A percentile compares a stretch with the other conserved stretches of the same genome.
Conservation (phyloP, 2,329 filamentous ascomycete genomes). For the Hypocreales sp. region DNA sequence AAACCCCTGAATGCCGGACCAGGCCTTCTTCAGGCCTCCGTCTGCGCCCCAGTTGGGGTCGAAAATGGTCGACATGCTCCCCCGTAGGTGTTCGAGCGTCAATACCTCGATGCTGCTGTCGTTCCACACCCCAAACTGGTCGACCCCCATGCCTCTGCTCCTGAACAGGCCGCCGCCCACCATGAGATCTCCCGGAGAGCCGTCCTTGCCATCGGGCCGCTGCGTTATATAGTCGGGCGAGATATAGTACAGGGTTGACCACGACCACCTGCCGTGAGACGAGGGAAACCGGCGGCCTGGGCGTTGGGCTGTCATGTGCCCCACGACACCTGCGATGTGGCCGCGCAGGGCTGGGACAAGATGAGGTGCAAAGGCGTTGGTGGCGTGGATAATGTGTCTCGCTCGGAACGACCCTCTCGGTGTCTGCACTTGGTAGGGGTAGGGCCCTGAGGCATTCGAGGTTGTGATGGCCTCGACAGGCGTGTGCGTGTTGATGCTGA, state of each 20-base stretch:
- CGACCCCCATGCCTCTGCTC: slow-evolving; percentile 23
- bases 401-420: slow-evolving; percentile 23
- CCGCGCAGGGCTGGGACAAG: slow-evolving; percentile 32
- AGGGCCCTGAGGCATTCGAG: slow-evolving; percentile 2
- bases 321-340: slow-evolving; percentile 26
- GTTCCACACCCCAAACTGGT: slow-evolving; percentile 29
- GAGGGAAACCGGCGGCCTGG: slow-evolving; percentile 19
- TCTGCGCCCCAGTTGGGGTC: slow-evolving; percentile 18
- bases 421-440: slow-evolving; percentile 29
- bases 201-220: slow-evolving; percentile 15
- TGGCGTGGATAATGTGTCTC: slow-evolving; percentile 39
- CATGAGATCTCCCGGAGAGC: slow-evolving; percentile 29
- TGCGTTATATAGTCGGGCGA: slow-evolving; percentile 39
- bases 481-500: slow-evolving; percentile 24
- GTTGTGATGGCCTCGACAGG: slow-evolving; percentile 14
- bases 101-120: slow-evolving; percentile 25
- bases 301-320: slow-evolving; percentile 34
- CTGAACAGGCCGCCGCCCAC: slow-evolving; percentile 35
- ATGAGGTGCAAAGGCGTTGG: slow-evolving; percentile 36
- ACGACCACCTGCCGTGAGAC: slow-evolving; percentile 23
- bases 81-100: slow-evolving; percentile 21
- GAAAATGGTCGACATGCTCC: slow-evolving; percentile 26
- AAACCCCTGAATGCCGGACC: slow-evolving; percentile 33
- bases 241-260: slow-evolving; percentile 32
- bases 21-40: slow-evolving; percentile 21